Percentiles rank a stretch among this genome's conserved stretches.
Evolutionary conservation across 208 protist genomes (phyloP).

Genomic region (Blastocrithidia nonstop): DNA sequence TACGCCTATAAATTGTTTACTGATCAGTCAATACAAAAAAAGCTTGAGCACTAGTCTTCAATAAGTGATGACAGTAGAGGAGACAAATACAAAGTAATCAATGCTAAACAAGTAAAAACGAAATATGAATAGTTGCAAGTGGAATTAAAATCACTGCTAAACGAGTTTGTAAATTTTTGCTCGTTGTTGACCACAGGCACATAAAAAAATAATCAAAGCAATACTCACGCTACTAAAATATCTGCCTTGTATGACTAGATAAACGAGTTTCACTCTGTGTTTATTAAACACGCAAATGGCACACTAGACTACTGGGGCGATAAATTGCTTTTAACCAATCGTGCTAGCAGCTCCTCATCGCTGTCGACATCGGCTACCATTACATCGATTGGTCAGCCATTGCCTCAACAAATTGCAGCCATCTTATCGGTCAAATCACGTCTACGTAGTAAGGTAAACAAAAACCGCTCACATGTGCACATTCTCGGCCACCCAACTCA

Average conservation of each 20-base stretch:
- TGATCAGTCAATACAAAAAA: too few relatives aligned
- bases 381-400: constrained; percentile 46
- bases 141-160: neutral
- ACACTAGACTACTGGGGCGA: constrained; percentile 62
- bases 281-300: constrained; percentile 20
- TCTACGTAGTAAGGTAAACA: constrained; percentile 47
- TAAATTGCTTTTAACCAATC: constrained; percentile 44
- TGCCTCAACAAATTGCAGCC: constrained; percentile 56
- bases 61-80: neutral
- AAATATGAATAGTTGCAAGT: neutral
- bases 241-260: constrained; percentile 7
- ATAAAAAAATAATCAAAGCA: neutral
- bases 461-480: constrained; percentile 41
- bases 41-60: too few relatives aligned
- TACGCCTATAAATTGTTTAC: constrained; percentile 47
- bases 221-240: constrained; percentile 4
- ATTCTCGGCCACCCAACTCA: constrained; percentile 67
- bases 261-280: constrained; percentile 20
- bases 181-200: neutral
- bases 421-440: constrained; percentile 45
- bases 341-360: too few relatives aligned
- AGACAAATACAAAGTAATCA: neutral
- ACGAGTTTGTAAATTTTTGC: neutral
- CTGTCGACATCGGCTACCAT: too few relatives aligned
- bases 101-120: neutral